Percentiles rank a stretch among this genome's conserved stretches.
These are phyloP conservation scores for Stephania cephalantha DNA, from an alignment of 164 flowering plant genomes.

Conservation along the genomic window DNA sequence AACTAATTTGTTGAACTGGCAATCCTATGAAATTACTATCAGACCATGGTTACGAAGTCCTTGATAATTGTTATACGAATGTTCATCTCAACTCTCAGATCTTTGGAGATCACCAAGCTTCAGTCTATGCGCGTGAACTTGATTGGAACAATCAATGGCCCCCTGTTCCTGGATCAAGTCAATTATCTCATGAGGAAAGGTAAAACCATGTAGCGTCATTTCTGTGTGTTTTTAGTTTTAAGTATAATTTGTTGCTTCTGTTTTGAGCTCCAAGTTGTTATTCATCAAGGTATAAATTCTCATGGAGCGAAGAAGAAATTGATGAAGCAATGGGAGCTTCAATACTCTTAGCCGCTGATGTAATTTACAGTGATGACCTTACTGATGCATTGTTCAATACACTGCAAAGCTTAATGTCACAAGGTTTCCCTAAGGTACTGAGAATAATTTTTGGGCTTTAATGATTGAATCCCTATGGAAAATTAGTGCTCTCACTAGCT, in stretches of 20 bases:
- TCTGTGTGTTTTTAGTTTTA: neutral
- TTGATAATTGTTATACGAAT: conserved; percentile 67
- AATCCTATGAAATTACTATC: conserved; percentile 16
- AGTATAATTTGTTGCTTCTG: neutral
- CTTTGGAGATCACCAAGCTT: conserved; percentile 26
- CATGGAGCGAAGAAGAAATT: conserved; percentile 59
- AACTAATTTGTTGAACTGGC: neutral
- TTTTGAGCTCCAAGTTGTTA: neutral
- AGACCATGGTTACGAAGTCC: conserved; percentile 63
- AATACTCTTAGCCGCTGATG: conserved; percentile 89
- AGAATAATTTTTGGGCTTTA: neutral
- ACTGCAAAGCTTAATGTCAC: conserved; percentile 52
- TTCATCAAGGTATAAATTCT: conserved; percentile 29
- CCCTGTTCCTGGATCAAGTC: conserved; percentile 24
- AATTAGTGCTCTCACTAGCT: neutral
- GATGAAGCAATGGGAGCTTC: conserved; percentile 60
- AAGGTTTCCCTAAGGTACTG: conserved; percentile 58
- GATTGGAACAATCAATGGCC: conserved; percentile 81
- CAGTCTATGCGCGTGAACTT: conserved; percentile 73
- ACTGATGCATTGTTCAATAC: conserved; percentile 66
- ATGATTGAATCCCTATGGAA: neutral
- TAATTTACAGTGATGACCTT: conserved; percentile 78
- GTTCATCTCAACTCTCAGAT: conserved; percentile 48
- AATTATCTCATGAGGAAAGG: conserved; percentile 28
- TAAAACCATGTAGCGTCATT: conserved; percentile 15